phyloP scores from a whole-genome alignment of 306 rosid species.

The Castanea crenata region DNA sequence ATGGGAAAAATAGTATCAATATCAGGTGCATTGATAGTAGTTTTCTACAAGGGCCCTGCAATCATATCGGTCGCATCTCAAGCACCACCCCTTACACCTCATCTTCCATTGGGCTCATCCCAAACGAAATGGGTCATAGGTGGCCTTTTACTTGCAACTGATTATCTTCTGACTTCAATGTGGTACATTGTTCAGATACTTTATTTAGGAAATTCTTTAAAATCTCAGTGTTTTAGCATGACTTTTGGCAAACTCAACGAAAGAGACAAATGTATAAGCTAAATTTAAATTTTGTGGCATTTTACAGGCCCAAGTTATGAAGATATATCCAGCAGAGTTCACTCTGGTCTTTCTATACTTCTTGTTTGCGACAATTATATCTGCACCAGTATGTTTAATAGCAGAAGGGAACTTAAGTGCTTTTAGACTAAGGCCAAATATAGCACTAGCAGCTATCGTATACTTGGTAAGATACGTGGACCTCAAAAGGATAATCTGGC shows the following conservation, averaged over 20 bases:
- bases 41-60: slow-evolving; percentile 48
- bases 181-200: slow-evolving; percentile 53
- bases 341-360: slow-evolving; percentile 40
- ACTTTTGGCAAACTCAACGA: not conserved
- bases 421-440: slow-evolving; percentile 42
- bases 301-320: slow-evolving; percentile 33
- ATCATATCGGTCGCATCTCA: slow-evolving; percentile 23
- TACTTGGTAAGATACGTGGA: slow-evolving; percentile 33
- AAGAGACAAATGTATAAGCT: not conserved
- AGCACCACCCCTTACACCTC: not conserved
- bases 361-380: slow-evolving; percentile 38
- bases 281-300: slow-evolving; percentile 4
- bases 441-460: slow-evolving; percentile 32
- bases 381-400: slow-evolving; percentile 43
- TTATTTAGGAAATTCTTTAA: not conserved
- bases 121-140: slow-evolving; percentile 48
- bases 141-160: slow-evolving; percentile 33
- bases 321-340: slow-evolving; percentile 43
- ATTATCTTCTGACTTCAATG: slow-evolving; percentile 29
- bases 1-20: slow-evolving; percentile 44
- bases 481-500: not conserved
- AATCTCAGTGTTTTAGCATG: too few relatives aligned
- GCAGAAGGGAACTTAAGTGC: slow-evolving; percentile 39
- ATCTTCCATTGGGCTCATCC: slow-evolving; percentile 19
- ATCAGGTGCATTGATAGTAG: slow-evolving; percentile 49